phyloP scores from a whole-genome alignment of 1,139 yeast species.

The Ashbya aceris region DNA sequence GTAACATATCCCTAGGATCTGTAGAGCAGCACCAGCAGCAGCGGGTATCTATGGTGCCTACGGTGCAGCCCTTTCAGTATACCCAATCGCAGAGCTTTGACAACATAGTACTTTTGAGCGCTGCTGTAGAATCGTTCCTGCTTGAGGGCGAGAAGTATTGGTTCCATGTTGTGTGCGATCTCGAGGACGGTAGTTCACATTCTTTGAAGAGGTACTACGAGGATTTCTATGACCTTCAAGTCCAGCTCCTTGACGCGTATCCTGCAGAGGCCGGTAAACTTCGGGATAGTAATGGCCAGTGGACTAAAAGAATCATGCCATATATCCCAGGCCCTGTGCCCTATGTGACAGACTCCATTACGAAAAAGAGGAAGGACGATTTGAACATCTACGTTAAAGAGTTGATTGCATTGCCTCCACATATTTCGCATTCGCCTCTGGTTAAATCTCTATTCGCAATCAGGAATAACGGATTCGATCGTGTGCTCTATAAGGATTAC shows the following conservation, averaged over 20 bases:
- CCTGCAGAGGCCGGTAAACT: slow-evolving; percentile 87
- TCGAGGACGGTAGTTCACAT: slow-evolving; percentile 61
- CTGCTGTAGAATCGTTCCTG: slow-evolving; percentile 72
- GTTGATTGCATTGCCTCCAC: slow-evolving; percentile 63
- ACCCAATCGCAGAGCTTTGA: slow-evolving; percentile 28
- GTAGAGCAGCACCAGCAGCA: slow-evolving; percentile 23
- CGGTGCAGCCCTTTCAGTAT: slow-evolving; percentile 9
- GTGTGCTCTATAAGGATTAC: slow-evolving; percentile 24
- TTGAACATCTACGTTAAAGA: slow-evolving; percentile 75
- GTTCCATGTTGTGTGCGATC: slow-evolving; percentile 64
- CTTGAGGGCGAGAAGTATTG: slow-evolving; percentile 84
- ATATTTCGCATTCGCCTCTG: slow-evolving; percentile 61
- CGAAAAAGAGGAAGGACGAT: slow-evolving; percentile 76
- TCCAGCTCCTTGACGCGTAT: slow-evolving; percentile 68
- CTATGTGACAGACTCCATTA: slow-evolving; percentile 80
- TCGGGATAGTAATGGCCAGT: slow-evolving; percentile 36
- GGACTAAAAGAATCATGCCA: slow-evolving; percentile 72
- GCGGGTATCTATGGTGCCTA: background rate
- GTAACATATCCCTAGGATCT: slow-evolving; percentile 57
- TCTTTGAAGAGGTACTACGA: slow-evolving; percentile 84
- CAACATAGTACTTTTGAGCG: slow-evolving; percentile 37
- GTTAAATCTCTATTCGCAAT: slow-evolving; percentile 67
- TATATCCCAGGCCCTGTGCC: slow-evolving; percentile 95
- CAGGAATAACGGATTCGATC: slow-evolving; percentile 36
- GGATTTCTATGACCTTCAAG: slow-evolving; percentile 93